Evolutionary conservation across 2,329 filamentous ascomycete species (phyloP).

Genomic region (Lachnellula suecica): DNA sequence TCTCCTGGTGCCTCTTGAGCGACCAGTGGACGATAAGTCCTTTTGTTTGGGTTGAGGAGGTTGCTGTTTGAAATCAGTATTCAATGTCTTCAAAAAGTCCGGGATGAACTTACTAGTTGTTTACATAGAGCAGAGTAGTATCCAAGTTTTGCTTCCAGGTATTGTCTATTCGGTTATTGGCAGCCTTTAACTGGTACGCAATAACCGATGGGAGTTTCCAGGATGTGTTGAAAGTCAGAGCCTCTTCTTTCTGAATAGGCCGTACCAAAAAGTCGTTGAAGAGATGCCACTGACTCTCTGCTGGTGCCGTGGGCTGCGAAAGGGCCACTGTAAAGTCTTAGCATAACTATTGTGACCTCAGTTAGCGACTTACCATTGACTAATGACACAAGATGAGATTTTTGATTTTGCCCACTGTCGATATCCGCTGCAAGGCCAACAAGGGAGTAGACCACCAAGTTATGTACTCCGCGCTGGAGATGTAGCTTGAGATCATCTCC

Average conservation of each 20-base stretch:
- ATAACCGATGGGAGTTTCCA: conserved; percentile 94
- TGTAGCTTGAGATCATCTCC: conserved; percentile 84
- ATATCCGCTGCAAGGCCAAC: conserved; percentile 90
- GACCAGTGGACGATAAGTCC: conserved; percentile 61
- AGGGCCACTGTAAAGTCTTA: conserved; percentile 55
- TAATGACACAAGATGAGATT: conserved; percentile 86
- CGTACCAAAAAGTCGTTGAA: conserved; percentile 97
- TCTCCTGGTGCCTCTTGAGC: conserved; percentile 65
- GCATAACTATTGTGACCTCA: conserved; percentile 4
- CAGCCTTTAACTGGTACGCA: conserved; percentile 78
- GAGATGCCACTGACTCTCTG: conserved; percentile 80
- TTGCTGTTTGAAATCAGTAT: conserved; percentile 35
- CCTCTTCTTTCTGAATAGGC: conserved; percentile 76
- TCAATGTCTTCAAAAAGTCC: not conserved
- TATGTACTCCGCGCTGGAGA: conserved; percentile 74
- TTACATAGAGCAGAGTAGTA: conserved; percentile 78
- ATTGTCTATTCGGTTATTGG: conserved; percentile 79
- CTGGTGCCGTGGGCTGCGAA: conserved; percentile 57
- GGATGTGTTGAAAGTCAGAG: conserved; percentile 80
- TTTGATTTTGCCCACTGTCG: conserved; percentile 79
- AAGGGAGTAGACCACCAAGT: conserved; percentile 86
- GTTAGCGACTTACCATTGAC: conserved; percentile 68
- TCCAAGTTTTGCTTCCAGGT: conserved; percentile 85
- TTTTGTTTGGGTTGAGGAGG: conserved; percentile 42
- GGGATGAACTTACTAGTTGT: conserved; percentile 48